phyloP scores from a whole-genome alignment of 345 rosid genomes.

The Rhodamnia rubescens region DNA sequence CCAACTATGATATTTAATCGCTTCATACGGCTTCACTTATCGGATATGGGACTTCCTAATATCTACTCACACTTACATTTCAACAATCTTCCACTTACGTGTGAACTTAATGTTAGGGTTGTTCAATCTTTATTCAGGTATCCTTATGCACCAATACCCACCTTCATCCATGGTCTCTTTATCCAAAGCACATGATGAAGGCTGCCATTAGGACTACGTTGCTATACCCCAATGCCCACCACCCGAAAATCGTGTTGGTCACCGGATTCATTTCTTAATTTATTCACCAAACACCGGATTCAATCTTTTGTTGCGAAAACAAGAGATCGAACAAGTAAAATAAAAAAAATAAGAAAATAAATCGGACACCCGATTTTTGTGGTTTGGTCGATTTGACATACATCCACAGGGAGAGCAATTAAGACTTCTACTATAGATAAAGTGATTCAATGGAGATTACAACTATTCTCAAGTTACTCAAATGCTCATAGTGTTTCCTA shows the following conservation, averaged over 20 bases:
- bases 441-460: background rate
- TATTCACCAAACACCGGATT: background rate
- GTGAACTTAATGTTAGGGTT: background rate
- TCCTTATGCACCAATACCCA: background rate
- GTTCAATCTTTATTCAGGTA: background rate
- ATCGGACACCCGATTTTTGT: background rate
- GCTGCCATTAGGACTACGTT: too few relatives aligned
- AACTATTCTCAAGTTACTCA: background rate
- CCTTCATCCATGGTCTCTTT: background rate
- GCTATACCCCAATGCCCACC: background rate
- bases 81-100: background rate
- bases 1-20: background rate
- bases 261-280: background rate
- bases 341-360: background rate
- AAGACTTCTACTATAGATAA: background rate
- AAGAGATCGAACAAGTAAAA: background rate
- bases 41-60: background rate
- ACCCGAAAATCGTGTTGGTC: rapidly evolving
- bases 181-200: background rate
- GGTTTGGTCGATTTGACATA: background rate
- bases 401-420: background rate
- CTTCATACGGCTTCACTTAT: background rate
- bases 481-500: background rate
- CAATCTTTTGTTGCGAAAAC: background rate
- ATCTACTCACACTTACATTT: background rate